Evolutionary conservation across 371 early-diverging fungal genomes (phyloP).

Genomic region (Apophysomyces elegans): DNA sequence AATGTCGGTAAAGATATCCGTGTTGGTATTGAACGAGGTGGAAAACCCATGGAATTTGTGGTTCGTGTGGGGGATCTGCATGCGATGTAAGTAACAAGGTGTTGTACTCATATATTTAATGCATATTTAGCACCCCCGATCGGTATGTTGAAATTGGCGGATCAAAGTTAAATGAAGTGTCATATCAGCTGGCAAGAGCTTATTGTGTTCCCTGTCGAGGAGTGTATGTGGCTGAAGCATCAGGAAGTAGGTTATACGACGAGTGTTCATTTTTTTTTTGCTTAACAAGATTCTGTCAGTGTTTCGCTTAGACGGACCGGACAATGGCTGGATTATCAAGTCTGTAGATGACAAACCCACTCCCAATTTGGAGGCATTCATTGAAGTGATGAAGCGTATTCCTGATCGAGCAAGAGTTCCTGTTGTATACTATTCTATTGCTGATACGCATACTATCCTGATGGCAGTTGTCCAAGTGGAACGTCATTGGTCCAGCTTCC

Average conservation of each 20-base stretch:
- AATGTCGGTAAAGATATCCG: slow-evolving; percentile 71
- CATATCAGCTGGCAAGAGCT: slow-evolving; percentile 86
- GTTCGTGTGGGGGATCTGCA: slow-evolving; percentile 75
- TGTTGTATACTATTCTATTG: slow-evolving; percentile 82
- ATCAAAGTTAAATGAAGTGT: slow-evolving; percentile 81
- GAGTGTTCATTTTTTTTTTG: too few relatives aligned
- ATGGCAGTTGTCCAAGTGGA: slow-evolving; percentile 78
- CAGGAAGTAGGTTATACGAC: slow-evolving; percentile 45
- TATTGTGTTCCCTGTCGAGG: slow-evolving; percentile 86
- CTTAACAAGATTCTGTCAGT: slow-evolving; percentile 31
- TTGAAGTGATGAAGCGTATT: slow-evolving; percentile 73
- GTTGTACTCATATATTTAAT: not conserved
- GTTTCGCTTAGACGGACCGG: slow-evolving; percentile 80
- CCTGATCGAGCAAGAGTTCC: slow-evolving; percentile 82
- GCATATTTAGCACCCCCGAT: slow-evolving; percentile 64
- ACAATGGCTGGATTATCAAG: slow-evolving; percentile 80
- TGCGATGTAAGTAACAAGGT: slow-evolving; percentile 54
- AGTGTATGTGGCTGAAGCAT: slow-evolving; percentile 76
- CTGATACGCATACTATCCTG: slow-evolving; percentile 74
- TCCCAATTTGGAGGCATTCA: slow-evolving; percentile 74
- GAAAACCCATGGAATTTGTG: slow-evolving; percentile 62
- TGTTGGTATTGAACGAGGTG: slow-evolving; percentile 77
- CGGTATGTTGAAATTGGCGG: slow-evolving; percentile 90
- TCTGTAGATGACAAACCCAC: slow-evolving; percentile 77
- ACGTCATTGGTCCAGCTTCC: slow-evolving; percentile 81